Evolutionary conservation across 257 asterid genomes (phyloP), one percentile per base, ranked within the genome.

Genomic region (Dorcoceras hygrometricum): DNA sequence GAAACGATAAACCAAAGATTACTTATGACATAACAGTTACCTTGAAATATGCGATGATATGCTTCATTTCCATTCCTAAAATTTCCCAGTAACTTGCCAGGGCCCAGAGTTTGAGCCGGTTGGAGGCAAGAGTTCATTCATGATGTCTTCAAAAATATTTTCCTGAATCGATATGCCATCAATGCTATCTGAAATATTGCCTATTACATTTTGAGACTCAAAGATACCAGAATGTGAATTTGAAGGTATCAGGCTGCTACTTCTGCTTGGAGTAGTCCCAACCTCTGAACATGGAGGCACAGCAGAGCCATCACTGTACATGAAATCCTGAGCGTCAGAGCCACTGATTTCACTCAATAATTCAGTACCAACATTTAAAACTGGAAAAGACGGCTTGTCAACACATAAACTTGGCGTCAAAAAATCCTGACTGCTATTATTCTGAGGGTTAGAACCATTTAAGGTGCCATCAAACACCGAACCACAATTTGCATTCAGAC

Each of bases 81-180:
- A 56, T 72, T 85, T 76, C 60, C 78, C 86, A 6, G 81, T 72
- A 57, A 82, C 78, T 67, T 72, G 80, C 88, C 88, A 80, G 54
- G 77, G 65, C 59, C 84, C 82, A 54, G 82, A 79, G 65, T 75
- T 80, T 48, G 84, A 58, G 62, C 79, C 56, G 14, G 92, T 71
- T 29, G 83, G 77, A 29, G 86, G 90, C 78, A 86, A 82, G 66
- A 80, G 66, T 62, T 78, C 85, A 27, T 79, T 78, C 78, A 82
- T 74, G 24, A 75, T 81, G 71, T 81, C 91, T 18, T 79, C 78
- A 75, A 82, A 80, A 53, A 76, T 82, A 67, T 79, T 85, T 25
- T 85, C 88, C 74, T 80, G 88, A 70, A 65, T 77, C 51, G 86
- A 64, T 60, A 78, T 66, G 71, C 75, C 69, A 68, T 68, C 72